phyloP scores from a whole-genome alignment of 768 basidiomycete species.

The Boletus vinaceobasis region DNA sequence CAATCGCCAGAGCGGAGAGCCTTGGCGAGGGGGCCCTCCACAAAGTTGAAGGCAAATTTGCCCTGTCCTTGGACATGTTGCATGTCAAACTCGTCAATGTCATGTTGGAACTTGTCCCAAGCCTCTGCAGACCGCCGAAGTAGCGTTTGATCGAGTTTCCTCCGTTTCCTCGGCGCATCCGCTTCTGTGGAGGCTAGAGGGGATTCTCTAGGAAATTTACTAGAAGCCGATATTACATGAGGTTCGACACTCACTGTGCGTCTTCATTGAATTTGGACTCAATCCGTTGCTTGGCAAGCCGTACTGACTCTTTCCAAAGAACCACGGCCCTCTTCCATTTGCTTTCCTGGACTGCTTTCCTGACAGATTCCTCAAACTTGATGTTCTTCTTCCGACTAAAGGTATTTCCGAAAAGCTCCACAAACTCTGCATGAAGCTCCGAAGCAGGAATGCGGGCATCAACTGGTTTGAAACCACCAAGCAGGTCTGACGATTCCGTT shows the following conservation, averaged over 20 bases:
- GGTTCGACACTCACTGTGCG: constrained; percentile 17
- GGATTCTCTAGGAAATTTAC: constrained; percentile 9
- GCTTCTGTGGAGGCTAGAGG: constrained; percentile 32
- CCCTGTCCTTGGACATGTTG: constrained; percentile 86
- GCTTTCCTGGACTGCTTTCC: constrained; percentile 75
- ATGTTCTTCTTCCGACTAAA: constrained; percentile 91
- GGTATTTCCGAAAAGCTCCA: constrained; percentile 76
- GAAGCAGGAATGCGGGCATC: constrained; percentile 79
- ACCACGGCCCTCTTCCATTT: constrained; percentile 84
- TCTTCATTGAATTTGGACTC: constrained; percentile 32
- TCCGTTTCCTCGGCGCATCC: constrained; percentile 62
- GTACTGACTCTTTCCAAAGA: constrained; percentile 77
- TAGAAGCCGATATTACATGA: background rate
- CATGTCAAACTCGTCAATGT: constrained; percentile 77
- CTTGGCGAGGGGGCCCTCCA: constrained; percentile 93
- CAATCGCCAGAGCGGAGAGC: constrained; percentile 88
- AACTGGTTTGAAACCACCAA: constrained; percentile 96
- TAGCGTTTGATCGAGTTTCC: constrained; percentile 52
- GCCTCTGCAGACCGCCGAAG: constrained; percentile 43
- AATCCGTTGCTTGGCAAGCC: constrained; percentile 67
- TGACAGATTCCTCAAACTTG: constrained; percentile 76
- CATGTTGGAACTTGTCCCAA: constrained; percentile 68
- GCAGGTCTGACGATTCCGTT: constrained; percentile 89
- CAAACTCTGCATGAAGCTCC: constrained; percentile 66
- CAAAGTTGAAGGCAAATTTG: constrained; percentile 90